Conservation (phyloP, 352 stramenopile genomes). For the Globisporangium camurandrum region DNA sequence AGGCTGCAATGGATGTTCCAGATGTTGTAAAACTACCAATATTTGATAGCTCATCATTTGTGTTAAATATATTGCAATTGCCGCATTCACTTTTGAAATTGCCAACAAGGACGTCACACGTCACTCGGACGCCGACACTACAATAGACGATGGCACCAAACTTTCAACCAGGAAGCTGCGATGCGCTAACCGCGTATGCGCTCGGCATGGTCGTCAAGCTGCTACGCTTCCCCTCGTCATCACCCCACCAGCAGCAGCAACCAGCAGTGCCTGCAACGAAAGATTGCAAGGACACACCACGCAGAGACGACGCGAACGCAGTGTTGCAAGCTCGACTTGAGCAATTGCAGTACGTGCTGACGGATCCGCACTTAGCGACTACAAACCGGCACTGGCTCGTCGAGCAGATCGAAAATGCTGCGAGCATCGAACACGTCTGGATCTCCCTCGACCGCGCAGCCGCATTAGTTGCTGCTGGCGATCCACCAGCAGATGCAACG, state of each 20-base stretch:
- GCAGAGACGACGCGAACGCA: no score
- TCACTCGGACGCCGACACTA: no score
- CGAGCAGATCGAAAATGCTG: conserved; percentile 12
- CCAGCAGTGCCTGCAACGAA: no score
- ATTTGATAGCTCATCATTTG: no score
- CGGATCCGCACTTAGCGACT: conserved; percentile 5
- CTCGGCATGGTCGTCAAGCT: conserved; percentile 24
- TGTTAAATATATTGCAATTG: no score
- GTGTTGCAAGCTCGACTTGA: no score
- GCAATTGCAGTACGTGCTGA: conserved; percentile 10
- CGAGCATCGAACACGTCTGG: conserved; percentile 8
- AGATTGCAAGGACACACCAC: neutral
- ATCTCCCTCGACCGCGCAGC: conserved; percentile 2
- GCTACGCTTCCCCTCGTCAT: conserved; percentile 5
- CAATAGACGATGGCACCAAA: conserved; percentile 13
- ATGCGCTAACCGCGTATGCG: conserved; percentile 26
- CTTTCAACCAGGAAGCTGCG: conserved; percentile 2
- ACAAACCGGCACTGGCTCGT: conserved; percentile 11
- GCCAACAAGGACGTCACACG: no score
- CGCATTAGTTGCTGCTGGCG: neutral
- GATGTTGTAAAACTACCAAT: no score
- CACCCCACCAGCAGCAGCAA: no score
- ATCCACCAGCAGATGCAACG: neutral
- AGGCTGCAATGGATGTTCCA: no score
- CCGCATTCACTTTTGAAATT: no score